Base-by-base conservation (phyloP, 768 basidiomycete genomes). In the Kwoniella botswanensis region DNA sequence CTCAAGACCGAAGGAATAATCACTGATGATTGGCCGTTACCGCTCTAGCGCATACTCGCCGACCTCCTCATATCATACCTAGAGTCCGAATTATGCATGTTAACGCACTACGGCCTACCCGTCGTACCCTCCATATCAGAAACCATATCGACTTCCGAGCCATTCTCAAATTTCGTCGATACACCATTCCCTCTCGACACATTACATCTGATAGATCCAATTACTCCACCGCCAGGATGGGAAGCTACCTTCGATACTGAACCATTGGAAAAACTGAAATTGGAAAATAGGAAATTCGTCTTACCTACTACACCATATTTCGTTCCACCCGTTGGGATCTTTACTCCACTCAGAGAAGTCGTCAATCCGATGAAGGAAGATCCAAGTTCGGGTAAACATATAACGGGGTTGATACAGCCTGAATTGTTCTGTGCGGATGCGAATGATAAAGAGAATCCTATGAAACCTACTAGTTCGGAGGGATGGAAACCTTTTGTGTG, bases 361-460 rank as follows among this genome's bases (percentile, higher is more conserved):
- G 74, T 82, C 41, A 64, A 77, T 63, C 77, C 77, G 12, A 53
- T 21, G 2, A 22, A 75, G 42, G 65, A 72, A 7, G 78, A 81
- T 62, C 79, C 82, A 12, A 18, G 13, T 2, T 65, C 71, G 1
- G 71, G 74, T 1, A 54, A 67, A n/a, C 71, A 76, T 26, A 65
- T 82, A 26, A 57, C 72, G 3, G 68, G 73, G 2, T 63, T 82
- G 42, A 68, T 77, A 15, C 80, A 82, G 61, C 82, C 82, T 11
- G 74, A 78, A 57, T 67, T 76, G 70, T 82, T 81, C 66, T 82
- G 82, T 57, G 82, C 82, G 15, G 82, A 82, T 61, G 82, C 82
- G 24, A 82, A 82, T 54, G 80, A 82, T 58, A 63, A 69, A 10
- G 61, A 71, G 13, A 63, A 81, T 66, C 82, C 82, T 5, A 77